Evolutionary conservation across 2,329 filamentous ascomycete genomes (phyloP), one percentile per base, ranked within the genome.

Genomic region (Monosporascus sp.): DNA sequence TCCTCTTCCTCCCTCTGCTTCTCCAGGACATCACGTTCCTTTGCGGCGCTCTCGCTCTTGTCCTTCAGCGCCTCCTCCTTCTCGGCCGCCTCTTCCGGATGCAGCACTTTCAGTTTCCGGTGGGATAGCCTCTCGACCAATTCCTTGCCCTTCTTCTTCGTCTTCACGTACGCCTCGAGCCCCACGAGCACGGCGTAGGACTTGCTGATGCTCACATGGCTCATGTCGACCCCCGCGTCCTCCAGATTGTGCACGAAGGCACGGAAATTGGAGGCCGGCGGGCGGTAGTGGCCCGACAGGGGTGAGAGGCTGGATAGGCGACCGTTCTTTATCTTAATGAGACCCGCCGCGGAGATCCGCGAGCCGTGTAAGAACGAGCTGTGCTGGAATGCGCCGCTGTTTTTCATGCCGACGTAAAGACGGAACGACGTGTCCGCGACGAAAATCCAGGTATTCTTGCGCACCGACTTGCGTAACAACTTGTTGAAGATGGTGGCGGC

Each of bases 361-460:
- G 86, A 81, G 24, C 91, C 92, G 57, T 92, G 88, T 1, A 96
- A 77, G 64, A 97, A 96, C 0, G 89, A 94, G 14, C 87, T 92
- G 70, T 96, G 92, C 64, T 96, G 92, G 64, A 97, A 97, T 5
- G 88, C 85, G 11, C 92, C 92, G 4, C 85, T 87, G 68, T 89
- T 84, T 65, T 97, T 96, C 74, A 96, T 94, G 48, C 91, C 91
- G 37, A 96, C 84, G 68, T 96, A 96, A 0, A 96, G 76, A 1
- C 89, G 84, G 68, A 92, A 94, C 1, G 82, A 87, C 1, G 89
- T 93, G 70, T 96, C 91, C 24, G 88, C 87, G 7, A 92, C 91
- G 63, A 96, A 97, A 59, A 96, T 95, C 92, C 92, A 96, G 5
- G 89, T 94, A 64, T 93, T 92, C 58, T 91, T 91, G 69, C 86